These are phyloP conservation scores for Berkeleyomyces rouxiae DNA, from an alignment of 2,329 filamentous ascomycete species.

Conservation along the genomic window DNA sequence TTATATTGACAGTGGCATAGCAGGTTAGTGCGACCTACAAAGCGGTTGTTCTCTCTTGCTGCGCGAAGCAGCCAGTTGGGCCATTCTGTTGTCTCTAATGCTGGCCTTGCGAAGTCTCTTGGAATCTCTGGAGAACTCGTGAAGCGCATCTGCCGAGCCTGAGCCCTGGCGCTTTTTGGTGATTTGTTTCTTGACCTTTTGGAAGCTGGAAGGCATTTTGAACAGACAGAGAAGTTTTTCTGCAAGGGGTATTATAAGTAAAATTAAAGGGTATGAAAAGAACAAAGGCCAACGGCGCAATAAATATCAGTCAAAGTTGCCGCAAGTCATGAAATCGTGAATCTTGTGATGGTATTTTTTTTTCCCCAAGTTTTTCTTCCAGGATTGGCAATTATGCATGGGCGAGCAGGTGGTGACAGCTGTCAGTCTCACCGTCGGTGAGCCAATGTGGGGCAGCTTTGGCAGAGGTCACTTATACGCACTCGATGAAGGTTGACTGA, in stretches of 20 bases:
- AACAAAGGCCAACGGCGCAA: too few relatives aligned
- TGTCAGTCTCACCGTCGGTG: background rate
- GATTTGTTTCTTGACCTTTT: conserved; percentile 80
- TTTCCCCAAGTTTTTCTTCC: background rate
- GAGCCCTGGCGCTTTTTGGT: conserved; percentile 62
- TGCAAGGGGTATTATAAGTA: background rate
- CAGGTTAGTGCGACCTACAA: conserved; percentile 31
- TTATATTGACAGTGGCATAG: background rate
- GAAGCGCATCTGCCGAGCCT: conserved; percentile 50
- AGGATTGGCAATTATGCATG: background rate
- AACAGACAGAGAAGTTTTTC: background rate
- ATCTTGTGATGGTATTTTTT: conserved; percentile 5
- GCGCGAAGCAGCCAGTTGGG: conserved; percentile 50
- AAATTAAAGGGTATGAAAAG: too few relatives aligned
- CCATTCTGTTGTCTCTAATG: conserved; percentile 67
- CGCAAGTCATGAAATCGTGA: background rate
- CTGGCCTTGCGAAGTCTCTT: conserved; percentile 63
- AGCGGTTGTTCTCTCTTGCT: conserved; percentile 60
- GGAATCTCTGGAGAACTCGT: conserved; percentile 79
- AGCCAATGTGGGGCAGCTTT: background rate
- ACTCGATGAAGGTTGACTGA: too few relatives aligned
- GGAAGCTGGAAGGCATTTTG: conserved; percentile 58
- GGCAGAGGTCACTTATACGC: background rate
- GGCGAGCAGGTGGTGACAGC: background rate
- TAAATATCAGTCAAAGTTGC: too few relatives aligned